These are phyloP conservation scores for Poteriospumella lacustris DNA, from an alignment of 108 stramenopile species.

Conservation along the genomic window DNA sequence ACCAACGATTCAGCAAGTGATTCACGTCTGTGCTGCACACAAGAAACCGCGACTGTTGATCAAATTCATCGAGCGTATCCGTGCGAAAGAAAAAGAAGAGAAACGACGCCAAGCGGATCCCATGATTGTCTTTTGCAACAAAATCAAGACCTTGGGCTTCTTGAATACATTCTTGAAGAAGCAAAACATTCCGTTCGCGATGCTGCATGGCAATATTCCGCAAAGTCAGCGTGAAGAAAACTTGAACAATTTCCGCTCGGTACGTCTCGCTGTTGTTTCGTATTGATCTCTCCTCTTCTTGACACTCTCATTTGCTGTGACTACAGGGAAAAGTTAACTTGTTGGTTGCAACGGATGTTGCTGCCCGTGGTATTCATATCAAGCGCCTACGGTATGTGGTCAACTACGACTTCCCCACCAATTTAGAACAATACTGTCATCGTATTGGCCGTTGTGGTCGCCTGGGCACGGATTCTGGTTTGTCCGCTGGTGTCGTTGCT, in stretches of 20 bases:
- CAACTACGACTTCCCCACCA: constrained; percentile 29
- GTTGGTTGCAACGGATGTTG: constrained; percentile 63
- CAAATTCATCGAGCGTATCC: background rate
- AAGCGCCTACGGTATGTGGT: constrained; percentile 1
- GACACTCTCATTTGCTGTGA: background rate
- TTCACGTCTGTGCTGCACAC: constrained; percentile 35
- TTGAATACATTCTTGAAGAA: background rate
- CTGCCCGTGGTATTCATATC: constrained; percentile 64
- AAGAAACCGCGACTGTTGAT: constrained; percentile 27
- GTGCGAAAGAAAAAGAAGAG: background rate
- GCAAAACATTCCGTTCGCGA: background rate
- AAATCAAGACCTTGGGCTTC: constrained; percentile 15
- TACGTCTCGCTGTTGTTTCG: background rate
- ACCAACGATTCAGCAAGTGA: background rate
- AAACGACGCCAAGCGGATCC: background rate
- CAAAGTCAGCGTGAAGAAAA: background rate
- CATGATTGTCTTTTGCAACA: constrained; percentile 24
- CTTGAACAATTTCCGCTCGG: background rate
- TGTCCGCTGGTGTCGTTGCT: background rate
- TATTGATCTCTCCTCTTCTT: background rate
- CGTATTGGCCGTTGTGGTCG: constrained; percentile 31
- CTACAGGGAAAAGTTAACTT: constrained; percentile 32
- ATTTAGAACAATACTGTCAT: constrained; percentile 27
- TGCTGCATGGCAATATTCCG: constrained; percentile 10
- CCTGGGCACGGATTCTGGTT: background rate